phyloP scores from a whole-genome alignment of 1,284 basidiomycete species.

The Singerocomus inundabilis region DNA sequence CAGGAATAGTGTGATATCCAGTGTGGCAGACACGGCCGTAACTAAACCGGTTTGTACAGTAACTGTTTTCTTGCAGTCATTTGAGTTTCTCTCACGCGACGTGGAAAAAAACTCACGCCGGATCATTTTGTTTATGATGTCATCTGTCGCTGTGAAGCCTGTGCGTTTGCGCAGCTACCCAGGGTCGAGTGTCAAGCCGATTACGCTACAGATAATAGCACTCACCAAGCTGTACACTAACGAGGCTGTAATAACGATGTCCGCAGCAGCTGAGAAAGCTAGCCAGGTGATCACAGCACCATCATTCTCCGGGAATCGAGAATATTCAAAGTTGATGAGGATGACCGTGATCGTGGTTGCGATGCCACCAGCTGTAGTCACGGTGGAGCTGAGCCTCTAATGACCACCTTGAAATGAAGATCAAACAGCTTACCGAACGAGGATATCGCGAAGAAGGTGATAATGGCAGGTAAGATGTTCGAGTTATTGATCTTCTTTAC shows the following conservation, averaged over 20 bases:
- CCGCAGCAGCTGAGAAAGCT: constrained; percentile 42
- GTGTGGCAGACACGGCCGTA: constrained; percentile 13
- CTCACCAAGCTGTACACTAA: constrained; percentile 46
- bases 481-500: constrained; percentile 45
- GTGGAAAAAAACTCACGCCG: constrained; percentile 11
- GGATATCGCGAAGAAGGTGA: constrained; percentile 38
- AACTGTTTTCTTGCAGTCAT: constrained; percentile 5
- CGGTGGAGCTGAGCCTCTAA: background rate
- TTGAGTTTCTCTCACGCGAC: too few species aligned
- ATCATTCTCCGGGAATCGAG: constrained; percentile 20
- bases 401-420: background rate
- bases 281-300: constrained; percentile 49
- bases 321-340: constrained; percentile 12
- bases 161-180: constrained; percentile 15
- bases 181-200: background rate
- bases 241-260: constrained; percentile 45
- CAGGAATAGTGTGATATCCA: constrained; percentile 16
- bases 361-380: constrained; percentile 45
- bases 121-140: constrained; percentile 18
- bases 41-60: constrained; percentile 23
- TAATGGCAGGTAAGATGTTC: constrained; percentile 36
- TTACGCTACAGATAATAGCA: background rate
- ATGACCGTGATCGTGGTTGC: constrained; percentile 39
- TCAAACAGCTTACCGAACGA: constrained; percentile 39
- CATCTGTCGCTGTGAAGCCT: constrained; percentile 18